Evolutionary conservation across 495 filamentous ascomycete genomes (phyloP).

Genomic region (Penicillium odoratum): DNA sequence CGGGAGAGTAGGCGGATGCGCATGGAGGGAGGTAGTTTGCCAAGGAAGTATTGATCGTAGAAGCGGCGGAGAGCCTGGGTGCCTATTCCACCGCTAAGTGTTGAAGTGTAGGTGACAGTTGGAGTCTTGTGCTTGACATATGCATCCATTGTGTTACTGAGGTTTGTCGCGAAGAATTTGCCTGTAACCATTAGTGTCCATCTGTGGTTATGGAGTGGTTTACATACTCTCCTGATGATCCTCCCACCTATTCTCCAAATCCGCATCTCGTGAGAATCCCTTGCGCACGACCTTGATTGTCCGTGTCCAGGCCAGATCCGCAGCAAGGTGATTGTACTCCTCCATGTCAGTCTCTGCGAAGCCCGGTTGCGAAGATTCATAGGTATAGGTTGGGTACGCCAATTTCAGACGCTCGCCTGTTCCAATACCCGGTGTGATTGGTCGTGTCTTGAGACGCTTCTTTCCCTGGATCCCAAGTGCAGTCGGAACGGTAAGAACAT

Average conservation of each 20-base stretch:
- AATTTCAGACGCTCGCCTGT: slow-evolving; percentile 47
- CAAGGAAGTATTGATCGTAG: slow-evolving; percentile 74
- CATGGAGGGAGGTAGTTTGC: slow-evolving; percentile 65
- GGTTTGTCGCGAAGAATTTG: slow-evolving; percentile 49
- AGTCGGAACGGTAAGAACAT: slow-evolving; percentile 45
- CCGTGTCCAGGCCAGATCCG: slow-evolving; percentile 57
- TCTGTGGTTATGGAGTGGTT: neutral
- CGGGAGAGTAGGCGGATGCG: slow-evolving; percentile 69
- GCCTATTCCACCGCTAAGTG: slow-evolving; percentile 74
- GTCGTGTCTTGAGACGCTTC: slow-evolving; percentile 45
- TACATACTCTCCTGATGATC: slow-evolving; percentile 48
- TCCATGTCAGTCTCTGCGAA: slow-evolving; percentile 59
- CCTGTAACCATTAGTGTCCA: slow-evolving; percentile 19
- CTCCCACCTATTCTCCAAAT: slow-evolving; percentile 61
- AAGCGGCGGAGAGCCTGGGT: slow-evolving; percentile 64
- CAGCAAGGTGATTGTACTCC: slow-evolving; percentile 52
- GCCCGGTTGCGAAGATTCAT: slow-evolving; percentile 48
- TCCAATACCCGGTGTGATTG: slow-evolving; percentile 54
- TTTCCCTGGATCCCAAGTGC: slow-evolving; percentile 67
- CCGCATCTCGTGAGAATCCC: slow-evolving; percentile 59
- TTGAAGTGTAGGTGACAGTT: slow-evolving; percentile 56
- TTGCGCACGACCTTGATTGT: slow-evolving; percentile 50
- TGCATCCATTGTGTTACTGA: slow-evolving; percentile 51
- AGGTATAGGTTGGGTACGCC: slow-evolving; percentile 47
- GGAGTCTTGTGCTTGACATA: slow-evolving; percentile 52